Evolutionary conservation across 345 rosid species (phyloP).

Genomic region (Turnera subulata): DNA sequence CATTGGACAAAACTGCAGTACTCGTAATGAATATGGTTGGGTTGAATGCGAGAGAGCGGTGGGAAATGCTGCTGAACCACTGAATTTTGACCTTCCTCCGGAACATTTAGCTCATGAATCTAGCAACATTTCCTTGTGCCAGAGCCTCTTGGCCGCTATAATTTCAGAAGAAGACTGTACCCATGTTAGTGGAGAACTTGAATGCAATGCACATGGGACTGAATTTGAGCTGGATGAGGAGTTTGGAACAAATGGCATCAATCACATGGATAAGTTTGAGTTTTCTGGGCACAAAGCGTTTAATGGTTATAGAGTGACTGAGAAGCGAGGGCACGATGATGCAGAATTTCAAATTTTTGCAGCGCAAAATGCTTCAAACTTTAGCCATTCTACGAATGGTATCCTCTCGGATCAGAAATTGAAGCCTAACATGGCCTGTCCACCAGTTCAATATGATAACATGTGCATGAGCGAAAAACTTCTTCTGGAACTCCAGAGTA

Average conservation of each 20-base stretch:
- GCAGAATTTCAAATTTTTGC: constrained; percentile 40
- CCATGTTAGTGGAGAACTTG: constrained; percentile 44
- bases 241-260: constrained; percentile 50
- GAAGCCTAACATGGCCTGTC: constrained; percentile 32
- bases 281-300: constrained; percentile 25
- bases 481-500: constrained; percentile 68
- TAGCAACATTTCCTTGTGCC: constrained; percentile 58
- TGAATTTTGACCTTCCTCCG: constrained; percentile 28
- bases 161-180: constrained; percentile 65
- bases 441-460: constrained; percentile 56
- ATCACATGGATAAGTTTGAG: constrained; percentile 41
- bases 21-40: constrained; percentile 33
- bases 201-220: constrained; percentile 47
- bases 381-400: constrained; percentile 39
- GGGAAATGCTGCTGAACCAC: constrained; percentile 20
- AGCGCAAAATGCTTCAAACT: constrained; percentile 36
- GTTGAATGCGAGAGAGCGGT: constrained; percentile 27
- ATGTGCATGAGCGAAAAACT: constrained; percentile 66
- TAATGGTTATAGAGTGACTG: constrained; percentile 50
- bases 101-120: constrained; percentile 29
- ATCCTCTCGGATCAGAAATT: constrained; percentile 38
- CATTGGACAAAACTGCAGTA: constrained; percentile 21
- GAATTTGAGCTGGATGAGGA: constrained; percentile 55
- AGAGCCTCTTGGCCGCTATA: constrained; percentile 79
- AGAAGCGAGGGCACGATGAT: constrained; percentile 47